Evolutionary conservation across 1,284 basidiomycete genomes (phyloP), one percentile per base, ranked within the genome.

Genomic region (Schizopora paradoxa): DNA sequence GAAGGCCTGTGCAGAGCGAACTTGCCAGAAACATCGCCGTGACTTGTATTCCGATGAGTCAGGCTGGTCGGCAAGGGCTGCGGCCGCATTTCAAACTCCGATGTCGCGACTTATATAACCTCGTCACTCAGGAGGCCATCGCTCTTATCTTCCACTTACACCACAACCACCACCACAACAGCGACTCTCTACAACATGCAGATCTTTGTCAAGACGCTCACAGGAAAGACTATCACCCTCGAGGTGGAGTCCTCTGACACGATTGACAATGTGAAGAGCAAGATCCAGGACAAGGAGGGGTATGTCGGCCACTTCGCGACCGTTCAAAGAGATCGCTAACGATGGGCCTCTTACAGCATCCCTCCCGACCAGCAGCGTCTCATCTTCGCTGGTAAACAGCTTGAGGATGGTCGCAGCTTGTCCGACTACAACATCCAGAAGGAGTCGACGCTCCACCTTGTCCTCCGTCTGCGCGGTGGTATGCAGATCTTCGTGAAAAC

Each of bases 151-250:
- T 28, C 28, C 22, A 7, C 40, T 41, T 26, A 33, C 21, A 43
- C 26, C 18, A 21, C 36, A 31, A 31, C 31, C 41, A 37, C 47
- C 2, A 13, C 6, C 93, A 91, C 81, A 36, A 80, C 93, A 54
- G 86, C 88, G 67, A 81, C 92, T 43, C 86, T 89, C 66, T 89
- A 89, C 59, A 90, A 89, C 21, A 89, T 89, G 87, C 86, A 90
- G 59, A 89, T 90, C 58, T 90, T 91, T 59, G 88, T 91, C 51
- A 91, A 91, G 71, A 86, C 82, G 48, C 70, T 94, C 48, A 94
- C 91, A 13, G 91, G 92, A 40, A 95, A 94, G 79, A 94, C 91
- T 10, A 94, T 95, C 66, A 93, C 91, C n/a, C 73, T 92, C 25
- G 90, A 93, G 67, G 89, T 93, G 18, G 83, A 86, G 65, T 82